A percentile compares a stretch with the other conserved stretches of the same genome.
These are phyloP conservation scores for Tetracentron sinense DNA, from an alignment of 164 flowering plant species.

Conservation along the genomic window DNA sequence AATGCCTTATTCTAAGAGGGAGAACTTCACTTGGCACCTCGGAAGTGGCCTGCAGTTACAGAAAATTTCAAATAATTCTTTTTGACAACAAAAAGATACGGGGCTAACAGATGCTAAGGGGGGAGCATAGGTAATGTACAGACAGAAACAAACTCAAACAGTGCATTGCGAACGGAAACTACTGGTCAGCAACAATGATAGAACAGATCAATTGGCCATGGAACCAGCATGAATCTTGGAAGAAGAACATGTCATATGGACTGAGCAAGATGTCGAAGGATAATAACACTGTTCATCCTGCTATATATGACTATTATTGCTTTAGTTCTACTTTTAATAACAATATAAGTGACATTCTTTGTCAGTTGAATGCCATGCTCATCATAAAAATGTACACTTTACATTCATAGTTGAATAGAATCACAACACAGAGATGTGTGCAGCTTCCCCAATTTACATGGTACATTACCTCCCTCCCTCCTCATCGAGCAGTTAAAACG, in stretches of 20 bases:
- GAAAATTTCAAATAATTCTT: background rate
- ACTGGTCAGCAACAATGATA: background rate
- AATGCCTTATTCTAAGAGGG: conserved; percentile 54
- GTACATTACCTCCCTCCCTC: too few species aligned
- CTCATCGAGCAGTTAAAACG: too few species aligned
- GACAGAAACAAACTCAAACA: background rate
- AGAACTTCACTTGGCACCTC: conserved; percentile 54
- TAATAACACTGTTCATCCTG: background rate
- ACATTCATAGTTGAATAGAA: too few species aligned
- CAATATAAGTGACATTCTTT: too few species aligned
- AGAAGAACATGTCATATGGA: background rate
- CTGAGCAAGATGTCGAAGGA: background rate
- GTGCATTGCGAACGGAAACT: background rate
- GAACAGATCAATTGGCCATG: background rate
- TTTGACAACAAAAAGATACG: background rate
- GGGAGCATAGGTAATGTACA: background rate
- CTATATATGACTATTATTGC: too few species aligned
- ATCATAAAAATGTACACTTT: too few species aligned
- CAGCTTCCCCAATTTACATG: too few species aligned
- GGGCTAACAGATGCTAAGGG: background rate
- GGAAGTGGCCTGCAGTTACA: conserved; percentile 74
- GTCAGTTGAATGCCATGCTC: too few species aligned
- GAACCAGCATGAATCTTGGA: background rate
- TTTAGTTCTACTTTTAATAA: too few species aligned
- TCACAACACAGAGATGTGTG: too few species aligned